Percentiles rank a stretch among this genome's conserved stretches.
These are phyloP conservation scores for Leptographium wingfieldii DNA, from an alignment of 2,329 filamentous ascomycete species.

Conservation along the genomic window DNA sequence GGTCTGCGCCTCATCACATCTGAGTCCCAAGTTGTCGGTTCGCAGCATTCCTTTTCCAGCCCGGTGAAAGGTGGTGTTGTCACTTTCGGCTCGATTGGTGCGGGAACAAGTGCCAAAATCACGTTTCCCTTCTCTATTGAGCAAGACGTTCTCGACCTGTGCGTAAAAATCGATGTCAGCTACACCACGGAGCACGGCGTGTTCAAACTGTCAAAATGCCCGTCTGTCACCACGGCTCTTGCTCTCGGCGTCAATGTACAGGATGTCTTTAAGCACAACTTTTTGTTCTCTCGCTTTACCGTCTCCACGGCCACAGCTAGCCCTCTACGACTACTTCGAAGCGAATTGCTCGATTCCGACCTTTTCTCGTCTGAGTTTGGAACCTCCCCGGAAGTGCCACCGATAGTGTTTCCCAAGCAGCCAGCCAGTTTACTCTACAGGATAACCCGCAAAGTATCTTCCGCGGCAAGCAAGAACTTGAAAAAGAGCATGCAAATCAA, in stretches of 20 bases:
- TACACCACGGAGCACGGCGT: slow-evolving; percentile 57
- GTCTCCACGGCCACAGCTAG: slow-evolving; percentile 67
- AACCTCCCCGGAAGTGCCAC: slow-evolving; percentile 33
- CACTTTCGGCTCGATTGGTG: slow-evolving; percentile 32
- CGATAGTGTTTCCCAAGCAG: slow-evolving; percentile 67
- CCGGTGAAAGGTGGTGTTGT: slow-evolving; percentile 42
- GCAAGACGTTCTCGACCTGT: slow-evolving; percentile 57
- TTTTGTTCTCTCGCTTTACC: slow-evolving; percentile 80
- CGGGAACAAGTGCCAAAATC: slow-evolving; percentile 40
- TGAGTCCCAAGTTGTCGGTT: slow-evolving; percentile 39
- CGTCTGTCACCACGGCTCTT: slow-evolving; percentile 58
- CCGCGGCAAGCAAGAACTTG: slow-evolving; percentile 20
- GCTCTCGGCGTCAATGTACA: slow-evolving; percentile 93
- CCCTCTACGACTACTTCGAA: slow-evolving; percentile 62
- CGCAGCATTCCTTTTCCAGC: slow-evolving; percentile 26
- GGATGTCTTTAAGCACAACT: slow-evolving; percentile 77
- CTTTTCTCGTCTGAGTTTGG: slow-evolving; percentile 54
- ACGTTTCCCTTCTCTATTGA: slow-evolving; percentile 75
- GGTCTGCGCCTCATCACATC: slow-evolving; percentile 51
- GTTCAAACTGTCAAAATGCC: slow-evolving; percentile 50
- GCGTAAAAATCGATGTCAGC: slow-evolving; percentile 60
- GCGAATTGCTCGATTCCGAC: slow-evolving; percentile 57
- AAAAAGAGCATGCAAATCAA: slow-evolving; percentile 49
- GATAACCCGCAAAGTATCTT: slow-evolving; percentile 43
- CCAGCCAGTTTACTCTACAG: slow-evolving; percentile 73